Evolutionary conservation across 805 yeast species (phyloP), one percentile per base, ranked within the genome.

Genomic region (Metschnikowia gruessii): DNA sequence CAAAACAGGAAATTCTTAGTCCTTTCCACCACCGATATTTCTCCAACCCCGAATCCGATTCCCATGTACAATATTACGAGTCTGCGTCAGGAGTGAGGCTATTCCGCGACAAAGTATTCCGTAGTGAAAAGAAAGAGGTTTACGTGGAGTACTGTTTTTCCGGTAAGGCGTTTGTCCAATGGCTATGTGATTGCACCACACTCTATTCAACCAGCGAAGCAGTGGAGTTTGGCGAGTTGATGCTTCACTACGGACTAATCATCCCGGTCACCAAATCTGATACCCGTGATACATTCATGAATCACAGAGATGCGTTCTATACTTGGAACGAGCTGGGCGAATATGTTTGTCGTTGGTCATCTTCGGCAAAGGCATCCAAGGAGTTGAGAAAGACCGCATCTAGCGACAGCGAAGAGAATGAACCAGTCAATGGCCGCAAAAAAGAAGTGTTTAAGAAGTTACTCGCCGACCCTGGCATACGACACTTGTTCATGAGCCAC

Each of bases 141-240:
- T 50, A 26, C 1, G 58, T 75, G 2, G 66, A 72, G n/a, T 75
- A 73, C 54, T 76, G 81, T 44, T 74, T 87, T 51, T 76, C 86
- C 1, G 95, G 97, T 0, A 85, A 85, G 55, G 85, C 94, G 0
- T 69, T 85, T 0, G 76, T 82, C 64, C 97, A 90, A 58, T 92
- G 96, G 96, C 58, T 92, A 6, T 75, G 85, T 80, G 98, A 92
- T 52, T 90, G 97, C 59, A 86, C 96, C 0, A 94, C 87, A 57
- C 70, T 83, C 1, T 61, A 82, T 53, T 74, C 74, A 42, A 59
- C 65, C 0, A 66, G 68, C 11, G 87, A 81, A 48, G 85, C 88
- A 0, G 58, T 69, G 0, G 75, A 75, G 18, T 64, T 85, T 11
- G 79, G 83, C 0, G 69, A 74, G 3, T 58, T 79, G 11, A 75